Conservation (phyloP, 1,284 basidiomycete genomes). For the Sanghuangporus sanghuang region DNA sequence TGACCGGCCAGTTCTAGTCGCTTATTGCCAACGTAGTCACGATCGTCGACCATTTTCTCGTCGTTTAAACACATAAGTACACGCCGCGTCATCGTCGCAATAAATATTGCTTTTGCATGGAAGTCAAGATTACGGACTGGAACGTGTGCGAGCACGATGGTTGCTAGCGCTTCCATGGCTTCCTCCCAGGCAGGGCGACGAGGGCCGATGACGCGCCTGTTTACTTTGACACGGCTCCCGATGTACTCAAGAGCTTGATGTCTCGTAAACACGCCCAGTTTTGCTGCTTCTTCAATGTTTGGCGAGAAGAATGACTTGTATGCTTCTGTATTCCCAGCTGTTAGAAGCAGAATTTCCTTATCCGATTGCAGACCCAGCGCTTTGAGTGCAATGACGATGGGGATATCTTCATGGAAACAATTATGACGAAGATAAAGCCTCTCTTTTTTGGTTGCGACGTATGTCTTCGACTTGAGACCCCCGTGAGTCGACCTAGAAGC, state of each 20-base stretch:
- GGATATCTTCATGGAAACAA: conserved; percentile 95
- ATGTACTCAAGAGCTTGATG: conserved; percentile 97
- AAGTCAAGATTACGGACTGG: conserved; percentile 91
- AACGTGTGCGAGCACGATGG: conserved; percentile 96
- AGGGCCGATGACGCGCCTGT: conserved; percentile 73
- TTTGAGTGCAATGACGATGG: conserved; percentile 94
- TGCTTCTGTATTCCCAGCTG: conserved; percentile 88
- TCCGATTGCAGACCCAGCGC: conserved; percentile 96
- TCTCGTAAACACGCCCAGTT: conserved; percentile 86
- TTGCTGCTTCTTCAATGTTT: conserved; percentile 92
- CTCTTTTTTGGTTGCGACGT: conserved; percentile 92
- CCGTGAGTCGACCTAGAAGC: conserved; percentile 83
- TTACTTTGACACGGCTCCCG: conserved; percentile 87
- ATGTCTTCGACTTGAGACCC: conserved; percentile 98
- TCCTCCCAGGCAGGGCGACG: conserved; percentile 90
- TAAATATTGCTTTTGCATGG: conserved; percentile 93
- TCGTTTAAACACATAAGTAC: conserved; percentile 97
- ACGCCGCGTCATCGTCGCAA: conserved; percentile 95
- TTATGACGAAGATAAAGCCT: conserved; percentile 98
- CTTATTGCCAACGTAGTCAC: conserved; percentile 99
- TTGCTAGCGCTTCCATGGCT: conserved; percentile 92
- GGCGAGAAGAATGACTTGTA: conserved; percentile 89
- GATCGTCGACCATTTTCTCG: conserved; percentile 95
- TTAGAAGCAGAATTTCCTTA: conserved; percentile 95
- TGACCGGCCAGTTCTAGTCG: conserved; percentile 98